phyloP scores from a whole-genome alignment of 805 yeast species.

The Zygosaccharomyces pseudorouxii region DNA sequence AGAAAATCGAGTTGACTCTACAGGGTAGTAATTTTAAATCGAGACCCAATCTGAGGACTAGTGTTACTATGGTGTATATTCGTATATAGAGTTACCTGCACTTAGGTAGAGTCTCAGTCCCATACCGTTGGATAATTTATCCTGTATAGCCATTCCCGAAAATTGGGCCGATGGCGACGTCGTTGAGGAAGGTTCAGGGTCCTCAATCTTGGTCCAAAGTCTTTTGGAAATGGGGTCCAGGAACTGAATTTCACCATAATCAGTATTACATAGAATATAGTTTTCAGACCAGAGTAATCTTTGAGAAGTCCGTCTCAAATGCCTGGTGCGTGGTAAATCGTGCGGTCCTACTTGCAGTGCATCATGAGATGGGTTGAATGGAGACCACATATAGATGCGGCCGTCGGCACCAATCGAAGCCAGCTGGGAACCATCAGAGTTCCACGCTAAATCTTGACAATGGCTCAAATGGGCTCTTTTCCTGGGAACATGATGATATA shows the following conservation, averaged over 20 bases:
- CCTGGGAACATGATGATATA: slow-evolving; percentile 17
- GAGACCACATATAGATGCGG: slow-evolving; percentile 66
- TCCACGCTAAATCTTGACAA: slow-evolving; percentile 78
- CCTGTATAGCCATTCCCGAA: slow-evolving; percentile 25
- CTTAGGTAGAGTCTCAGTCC: slow-evolving; percentile 27
- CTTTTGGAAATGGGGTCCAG: slow-evolving; percentile 20
- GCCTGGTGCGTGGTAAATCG: slow-evolving; percentile 23
- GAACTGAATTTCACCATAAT: slow-evolving; percentile 26
- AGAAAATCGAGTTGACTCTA: not conserved
- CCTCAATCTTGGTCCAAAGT: slow-evolving; percentile 26
- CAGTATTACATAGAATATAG: slow-evolving; percentile 25
- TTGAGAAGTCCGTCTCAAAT: slow-evolving; percentile 25
- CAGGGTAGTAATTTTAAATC: not conserved
- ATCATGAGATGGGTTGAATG: slow-evolving; percentile 15
- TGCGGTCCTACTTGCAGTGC: slow-evolving; percentile 22
- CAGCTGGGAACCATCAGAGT: slow-evolving; percentile 56
- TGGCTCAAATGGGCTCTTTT: slow-evolving; percentile 68
- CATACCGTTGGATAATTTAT: slow-evolving; percentile 21
- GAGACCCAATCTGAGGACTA: not conserved
- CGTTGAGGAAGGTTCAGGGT: slow-evolving; percentile 7
- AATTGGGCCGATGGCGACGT: slow-evolving; percentile 13
- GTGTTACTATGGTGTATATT: not conserved
- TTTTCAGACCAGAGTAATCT: slow-evolving; percentile 22
- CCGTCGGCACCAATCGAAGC: slow-evolving; percentile 77
- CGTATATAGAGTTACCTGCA: slow-evolving; percentile 14